Base-by-base conservation (phyloP, 163 green algal species). In the Picocystis sp. region DNA sequence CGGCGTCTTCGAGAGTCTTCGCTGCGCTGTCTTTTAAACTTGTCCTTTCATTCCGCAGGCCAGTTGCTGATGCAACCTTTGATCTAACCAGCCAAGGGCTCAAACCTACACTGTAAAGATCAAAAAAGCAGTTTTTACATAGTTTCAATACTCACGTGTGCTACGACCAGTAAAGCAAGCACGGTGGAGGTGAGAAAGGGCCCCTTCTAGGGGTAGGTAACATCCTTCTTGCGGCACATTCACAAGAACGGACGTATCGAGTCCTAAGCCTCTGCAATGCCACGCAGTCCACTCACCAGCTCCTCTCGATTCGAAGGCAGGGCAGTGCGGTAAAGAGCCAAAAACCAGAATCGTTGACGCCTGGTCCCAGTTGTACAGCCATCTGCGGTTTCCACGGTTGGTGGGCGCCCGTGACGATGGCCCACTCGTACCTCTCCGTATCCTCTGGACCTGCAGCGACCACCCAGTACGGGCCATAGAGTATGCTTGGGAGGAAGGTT, bases 391-490 rank as follows among this genome's bases (percentile, higher is more conserved):
- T 19, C 48, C 3, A n/a, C 13, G 44, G 55, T 62, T 22, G 45
- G 45, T 33, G 21, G 24, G 11, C 55, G 2, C 55, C 55, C 1
- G 21, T 43, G 9, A 62, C 43, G 25, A 62, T 62, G 17, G 55
- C 55, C 43, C 33, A 54, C 2, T 22, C 24, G 11, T 54, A 45
- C 41, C 25, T 50, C 14, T 17, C 14, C 1, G 34, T 48, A 11
- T 54, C 24, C n/a, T 14, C 19, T 29, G 43, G 24, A 52, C 35
- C 51, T 8, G 51, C 35, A 3, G 56, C 56, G 2, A 64, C 57
- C 45, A 64, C 33, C 57, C 57, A 64, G 19, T 64, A 64, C 14
- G 50, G 49, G 13, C 57, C 57, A 23, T 64, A 58, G 11, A 52
- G 17, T 24, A 52, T 34, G 21, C 22, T 24, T 5, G 57, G 57